A percentile compares a stretch with the other conserved stretches of the same genome.
Evolutionary conservation across 2,329 filamentous ascomycete species (phyloP).

Genomic region (Fusarium bactridioides): DNA sequence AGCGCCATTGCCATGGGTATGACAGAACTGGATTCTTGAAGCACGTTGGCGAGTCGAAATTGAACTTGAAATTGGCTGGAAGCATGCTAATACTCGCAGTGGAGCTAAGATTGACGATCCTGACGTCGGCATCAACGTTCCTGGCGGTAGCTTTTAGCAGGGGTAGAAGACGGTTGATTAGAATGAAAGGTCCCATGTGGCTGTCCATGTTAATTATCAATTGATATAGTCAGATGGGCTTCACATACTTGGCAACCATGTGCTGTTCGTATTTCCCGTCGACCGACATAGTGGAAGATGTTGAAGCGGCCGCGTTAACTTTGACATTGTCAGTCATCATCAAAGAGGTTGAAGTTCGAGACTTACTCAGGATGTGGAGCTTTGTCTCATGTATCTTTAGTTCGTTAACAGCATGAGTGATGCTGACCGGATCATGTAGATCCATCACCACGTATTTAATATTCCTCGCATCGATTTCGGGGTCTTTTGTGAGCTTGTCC

Average conservation of each 20-base stretch:
- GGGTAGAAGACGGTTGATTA: neutral
- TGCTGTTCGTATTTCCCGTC: neutral
- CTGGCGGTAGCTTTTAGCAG: neutral
- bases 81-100: neutral
- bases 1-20: neutral
- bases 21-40: fast-evolving
- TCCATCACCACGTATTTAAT: fast-evolving
- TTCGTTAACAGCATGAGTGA: fast-evolving
- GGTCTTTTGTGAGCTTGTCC: fast-evolving
- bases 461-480: fast-evolving
- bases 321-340: fast-evolving
- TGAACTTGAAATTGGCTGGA: neutral
- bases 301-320: neutral
- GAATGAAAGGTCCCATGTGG: neutral
- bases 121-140: fast-evolving
- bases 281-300: fast-evolving
- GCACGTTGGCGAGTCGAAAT: neutral
- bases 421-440: neutral
- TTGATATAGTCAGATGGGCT: fast-evolving
- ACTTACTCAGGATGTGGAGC: neutral
- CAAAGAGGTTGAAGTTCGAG: fast-evolving
- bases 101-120: neutral
- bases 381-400: neutral
- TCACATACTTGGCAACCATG: neutral
- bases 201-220: too few species aligned